Evolutionary conservation across 306 rosid genomes (phyloP), one percentile per base, ranked within the genome.

Genomic region (Dryas octopetala): DNA sequence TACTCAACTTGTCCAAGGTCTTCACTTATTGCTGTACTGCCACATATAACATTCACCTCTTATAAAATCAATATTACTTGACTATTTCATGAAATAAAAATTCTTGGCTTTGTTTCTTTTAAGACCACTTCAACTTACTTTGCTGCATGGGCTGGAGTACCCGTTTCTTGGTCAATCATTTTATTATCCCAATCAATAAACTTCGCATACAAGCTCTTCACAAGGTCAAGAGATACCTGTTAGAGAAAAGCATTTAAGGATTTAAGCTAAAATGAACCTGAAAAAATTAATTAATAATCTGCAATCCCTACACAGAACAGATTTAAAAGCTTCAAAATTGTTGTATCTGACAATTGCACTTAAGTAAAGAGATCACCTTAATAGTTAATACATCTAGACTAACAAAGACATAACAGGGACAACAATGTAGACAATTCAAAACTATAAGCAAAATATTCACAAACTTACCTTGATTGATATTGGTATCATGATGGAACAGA

Each of bases 11-110:
- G 99, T 77, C 99, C 99, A 85, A 95, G 91, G 85, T 95, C 97
- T 83, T 95, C 99, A 12, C 99, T 95, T 81, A 95, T 95, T 75
- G 99, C 97, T 89, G 99, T 95, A 84, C 99, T 95, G 99, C 89
- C 97, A 90, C 88, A 90, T 78, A 83, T 55, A 78, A 81, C 87
- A 88, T 77, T 73, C 65, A 84, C 80, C 74, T 79, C 81, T 84
- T 73, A 90, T 71, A 74, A 50, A 72, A 58, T 32, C 68, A 68
- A 72, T 49, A 74, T 52, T 40, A 61, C 53, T 60, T 57, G 6
- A 57, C 66, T 62, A 19, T 66, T 74, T 74, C 76, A 75, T 32
- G 28, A 58, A 76, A 10, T 74, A 62, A 66, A 71, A n/a, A 52
- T 62, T 64, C 71, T 51, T 69, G 62, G 28, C 73, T 55, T 67